Percentiles rank a stretch among this genome's conserved stretches.
Evolutionary conservation across 2,329 filamentous ascomycete species (phyloP).

Genomic region (Malbranchea zuffiana): DNA sequence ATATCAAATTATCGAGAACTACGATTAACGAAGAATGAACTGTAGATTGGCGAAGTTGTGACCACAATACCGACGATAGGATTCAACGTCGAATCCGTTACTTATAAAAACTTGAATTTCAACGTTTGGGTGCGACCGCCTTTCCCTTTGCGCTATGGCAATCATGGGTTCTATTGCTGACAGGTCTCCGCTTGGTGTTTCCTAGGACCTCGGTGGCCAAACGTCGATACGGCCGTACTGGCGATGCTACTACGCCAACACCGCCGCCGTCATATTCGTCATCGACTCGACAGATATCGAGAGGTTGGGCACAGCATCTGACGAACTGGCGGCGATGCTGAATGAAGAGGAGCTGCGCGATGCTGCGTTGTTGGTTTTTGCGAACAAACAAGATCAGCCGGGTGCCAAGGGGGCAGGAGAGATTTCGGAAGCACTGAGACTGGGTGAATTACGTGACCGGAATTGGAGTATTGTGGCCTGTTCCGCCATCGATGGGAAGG

Average conservation of each 20-base stretch:
- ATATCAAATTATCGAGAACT: not conserved
- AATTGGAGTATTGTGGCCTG: conserved; percentile 99
- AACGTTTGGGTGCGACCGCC: conserved; percentile 75
- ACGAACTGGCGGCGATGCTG: conserved; percentile 88
- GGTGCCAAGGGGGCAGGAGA: conserved; percentile 93
- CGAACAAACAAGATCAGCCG: conserved; percentile 98
- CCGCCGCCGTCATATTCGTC: conserved; percentile 95
- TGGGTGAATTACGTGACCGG: conserved; percentile 84
- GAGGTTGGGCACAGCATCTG: conserved; percentile 78
- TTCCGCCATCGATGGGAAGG: conserved; percentile 87
- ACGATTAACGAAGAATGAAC: not conserved
- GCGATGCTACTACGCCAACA: conserved; percentile 99
- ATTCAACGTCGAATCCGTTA: conserved; percentile 98
- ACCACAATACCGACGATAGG: conserved; percentile 98
- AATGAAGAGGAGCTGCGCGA: conserved; percentile 95
- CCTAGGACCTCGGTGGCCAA: conserved; percentile 82
- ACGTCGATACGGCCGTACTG: conserved; percentile 98
- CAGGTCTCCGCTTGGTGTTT: not conserved
- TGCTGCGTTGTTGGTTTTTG: conserved; percentile 84
- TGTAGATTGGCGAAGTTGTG: conserved; percentile 94
- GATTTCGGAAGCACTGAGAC: conserved; percentile 82
- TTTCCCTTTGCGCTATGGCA: not conserved
- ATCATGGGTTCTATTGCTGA: conserved; percentile 1
- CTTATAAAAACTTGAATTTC: conserved; percentile 96
- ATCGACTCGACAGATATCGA: conserved; percentile 98